phyloP scores from a whole-genome alignment of 176 grass and related monocot genomes.

The Eragrostis curvula region DNA sequence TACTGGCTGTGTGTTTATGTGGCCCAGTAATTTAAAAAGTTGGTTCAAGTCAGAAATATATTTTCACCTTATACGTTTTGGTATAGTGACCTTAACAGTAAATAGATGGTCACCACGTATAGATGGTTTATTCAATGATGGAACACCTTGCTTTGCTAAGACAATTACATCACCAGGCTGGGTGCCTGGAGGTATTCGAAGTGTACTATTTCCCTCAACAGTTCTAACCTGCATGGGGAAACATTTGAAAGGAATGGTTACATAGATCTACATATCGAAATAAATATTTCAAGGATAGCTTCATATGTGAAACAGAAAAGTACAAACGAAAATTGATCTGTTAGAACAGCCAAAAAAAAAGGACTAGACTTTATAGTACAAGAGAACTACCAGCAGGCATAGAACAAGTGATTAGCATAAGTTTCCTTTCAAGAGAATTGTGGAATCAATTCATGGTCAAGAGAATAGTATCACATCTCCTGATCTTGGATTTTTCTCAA shows the following conservation, averaged over 20 bases:
- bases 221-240: slow-evolving; percentile 78
- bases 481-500: not conserved
- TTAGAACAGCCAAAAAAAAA: slow-evolving; percentile 25
- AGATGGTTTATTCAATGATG: slow-evolving; percentile 87
- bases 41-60: slow-evolving; percentile 14
- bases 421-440: not conserved
- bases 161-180: slow-evolving; percentile 92
- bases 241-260: slow-evolving; percentile 19
- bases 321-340: slow-evolving; percentile 4
- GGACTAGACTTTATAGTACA: not conserved
- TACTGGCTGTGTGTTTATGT: not conserved
- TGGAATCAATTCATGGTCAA: not conserved
- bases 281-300: slow-evolving; percentile 10
- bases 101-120: slow-evolving; percentile 96
- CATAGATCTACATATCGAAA: slow-evolving; percentile 19
- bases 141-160: slow-evolving; percentile 90
- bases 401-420: not conserved
- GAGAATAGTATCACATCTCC: not conserved
- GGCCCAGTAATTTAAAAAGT: slow-evolving; percentile 21
- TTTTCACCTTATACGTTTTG: slow-evolving; percentile 86
- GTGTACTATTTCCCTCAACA: slow-evolving; percentile 76
- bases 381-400: not conserved
- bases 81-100: slow-evolving; percentile 87
- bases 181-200: slow-evolving; percentile 93
- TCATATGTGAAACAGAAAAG: slow-evolving; percentile 38